phyloP scores from a whole-genome alignment of 169 alveolate species.

The Plasmodium relictum region DNA sequence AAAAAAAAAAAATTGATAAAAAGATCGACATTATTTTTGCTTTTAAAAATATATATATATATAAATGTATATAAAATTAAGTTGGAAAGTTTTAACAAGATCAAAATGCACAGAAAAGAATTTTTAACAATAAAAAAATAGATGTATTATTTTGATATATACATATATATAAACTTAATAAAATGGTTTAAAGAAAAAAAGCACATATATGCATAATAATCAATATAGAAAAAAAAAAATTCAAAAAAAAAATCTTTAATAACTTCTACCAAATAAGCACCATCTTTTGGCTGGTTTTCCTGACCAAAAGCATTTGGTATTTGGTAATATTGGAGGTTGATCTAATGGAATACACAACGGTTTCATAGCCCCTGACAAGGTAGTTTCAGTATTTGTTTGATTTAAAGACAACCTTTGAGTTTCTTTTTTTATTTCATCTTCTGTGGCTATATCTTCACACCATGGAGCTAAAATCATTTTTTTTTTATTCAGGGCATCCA shows the following conservation, averaged over 20 bases:
- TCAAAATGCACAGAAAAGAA: too few relatives aligned
- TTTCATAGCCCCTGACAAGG: slow-evolving; percentile 97
- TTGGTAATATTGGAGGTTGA: slow-evolving; percentile 93
- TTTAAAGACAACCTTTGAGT: slow-evolving; percentile 78
- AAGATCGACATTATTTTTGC: too few relatives aligned
- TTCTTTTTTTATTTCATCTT: slow-evolving; percentile 85
- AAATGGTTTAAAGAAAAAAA: neutral
- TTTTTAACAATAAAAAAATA: too few relatives aligned
- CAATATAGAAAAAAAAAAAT: too few relatives aligned
- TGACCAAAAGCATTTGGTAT: slow-evolving; percentile 96
- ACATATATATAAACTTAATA: neutral
- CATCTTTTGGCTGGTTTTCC: slow-evolving; percentile 95
- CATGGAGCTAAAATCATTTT: slow-evolving; percentile 93
- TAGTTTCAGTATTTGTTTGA: slow-evolving; percentile 75
- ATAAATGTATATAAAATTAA: too few relatives aligned
- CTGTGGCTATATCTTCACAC: slow-evolving; percentile 90
- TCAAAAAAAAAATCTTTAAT: slow-evolving; percentile 80
- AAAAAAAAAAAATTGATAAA: too few relatives aligned
- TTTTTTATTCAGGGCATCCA: slow-evolving; percentile 89
- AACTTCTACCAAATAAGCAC: slow-evolving; percentile 96
- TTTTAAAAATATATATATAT: too few relatives aligned
- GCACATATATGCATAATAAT: neutral
- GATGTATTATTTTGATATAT: neutral
- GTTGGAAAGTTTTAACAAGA: too few relatives aligned
- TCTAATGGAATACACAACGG: slow-evolving; percentile 96